Percentiles rank a stretch among this genome's conserved stretches.
These are phyloP conservation scores for Galerina marginata DNA, from an alignment of 768 basidiomycete species.

Conservation along the genomic window DNA sequence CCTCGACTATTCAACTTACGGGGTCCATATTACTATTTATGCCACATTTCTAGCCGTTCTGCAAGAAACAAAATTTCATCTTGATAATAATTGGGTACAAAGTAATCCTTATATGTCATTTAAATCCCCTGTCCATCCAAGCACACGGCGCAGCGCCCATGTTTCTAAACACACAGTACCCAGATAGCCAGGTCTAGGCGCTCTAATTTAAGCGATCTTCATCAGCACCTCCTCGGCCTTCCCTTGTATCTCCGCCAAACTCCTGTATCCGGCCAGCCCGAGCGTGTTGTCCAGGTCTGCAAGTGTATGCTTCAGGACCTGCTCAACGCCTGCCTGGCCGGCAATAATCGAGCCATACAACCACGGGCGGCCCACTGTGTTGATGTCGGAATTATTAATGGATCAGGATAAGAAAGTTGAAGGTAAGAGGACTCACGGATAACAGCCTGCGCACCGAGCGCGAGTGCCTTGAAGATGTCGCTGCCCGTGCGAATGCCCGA, in stretches of 20 bases:
- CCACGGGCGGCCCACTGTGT: constrained; percentile 72
- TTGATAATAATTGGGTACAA: too few relatives aligned
- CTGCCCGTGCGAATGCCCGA: constrained; percentile 85
- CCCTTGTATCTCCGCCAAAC: constrained; percentile 65
- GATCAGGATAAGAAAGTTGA: neutral
- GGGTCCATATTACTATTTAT: too few relatives aligned
- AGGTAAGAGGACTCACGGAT: constrained; percentile 53
- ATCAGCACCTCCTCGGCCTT: constrained; percentile 56
- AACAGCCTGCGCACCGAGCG: constrained; percentile 84
- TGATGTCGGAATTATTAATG: neutral
- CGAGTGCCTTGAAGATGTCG: constrained; percentile 85
- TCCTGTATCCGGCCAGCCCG: constrained; percentile 64
- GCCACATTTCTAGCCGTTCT: too few relatives aligned
- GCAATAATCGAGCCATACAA: constrained; percentile 74
- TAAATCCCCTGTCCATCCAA: too few relatives aligned
- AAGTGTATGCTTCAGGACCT: constrained; percentile 69
- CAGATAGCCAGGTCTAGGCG: too few relatives aligned
- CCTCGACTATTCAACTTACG: too few relatives aligned
- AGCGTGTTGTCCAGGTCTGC: constrained; percentile 73
- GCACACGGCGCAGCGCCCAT: too few relatives aligned
- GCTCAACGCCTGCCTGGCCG: constrained; percentile 77
- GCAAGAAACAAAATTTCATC: too few relatives aligned
- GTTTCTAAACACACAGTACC: too few relatives aligned
- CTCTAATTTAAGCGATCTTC: neutral
- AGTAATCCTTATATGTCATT: too few relatives aligned